Percentiles rank a stretch among this genome's conserved stretches.
Conservation (phyloP, 2,329 filamentous ascomycete genomes). For the Fusarium pseudocircinatum region DNA sequence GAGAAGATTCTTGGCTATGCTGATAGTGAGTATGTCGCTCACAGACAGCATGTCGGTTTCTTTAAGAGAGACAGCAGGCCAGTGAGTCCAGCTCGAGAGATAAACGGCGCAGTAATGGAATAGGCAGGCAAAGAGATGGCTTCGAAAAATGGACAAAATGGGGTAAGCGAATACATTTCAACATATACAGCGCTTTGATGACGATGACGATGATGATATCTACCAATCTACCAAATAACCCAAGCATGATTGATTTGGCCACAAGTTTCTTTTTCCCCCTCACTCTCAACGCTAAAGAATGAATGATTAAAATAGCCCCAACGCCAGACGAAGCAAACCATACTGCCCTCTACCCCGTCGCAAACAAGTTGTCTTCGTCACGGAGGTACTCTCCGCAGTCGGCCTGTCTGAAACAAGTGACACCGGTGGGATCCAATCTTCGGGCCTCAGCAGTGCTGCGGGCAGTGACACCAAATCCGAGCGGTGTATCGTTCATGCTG, state of each 20-base stretch:
- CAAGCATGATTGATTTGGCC: slow-evolving; percentile 30
- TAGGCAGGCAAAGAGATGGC: slow-evolving; percentile 1
- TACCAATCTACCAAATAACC: slow-evolving; percentile 35
- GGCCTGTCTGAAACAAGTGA: slow-evolving; percentile 89
- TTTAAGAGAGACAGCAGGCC: slow-evolving; percentile 66
- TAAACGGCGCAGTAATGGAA: slow-evolving; percentile 35
- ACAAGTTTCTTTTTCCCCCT: slow-evolving; percentile 26
- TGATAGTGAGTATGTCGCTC: slow-evolving; percentile 92
- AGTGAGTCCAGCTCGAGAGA: slow-evolving; percentile 55
- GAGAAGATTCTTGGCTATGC: slow-evolving; percentile 84
- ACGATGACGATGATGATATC: slow-evolving; percentile 35
- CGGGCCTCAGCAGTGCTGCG: slow-evolving; percentile 84
- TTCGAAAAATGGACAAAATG: slow-evolving; percentile 17
- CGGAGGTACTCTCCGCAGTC: slow-evolving; percentile 95
- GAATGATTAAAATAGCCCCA: slow-evolving; percentile 37
- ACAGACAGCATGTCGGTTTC: slow-evolving; percentile 88
- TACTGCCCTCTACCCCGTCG: slow-evolving; percentile 53
- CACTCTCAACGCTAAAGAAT: slow-evolving; percentile 37
- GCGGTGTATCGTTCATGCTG: slow-evolving; percentile 91
- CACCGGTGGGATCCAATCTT: slow-evolving; percentile 87
- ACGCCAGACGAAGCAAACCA: slow-evolving; percentile 37
- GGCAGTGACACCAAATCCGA: slow-evolving; percentile 94
- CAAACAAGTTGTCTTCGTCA: slow-evolving; percentile 76
- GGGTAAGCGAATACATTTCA: slow-evolving; percentile 35
- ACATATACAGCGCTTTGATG: slow-evolving; percentile 35